Conservation (phyloP, 345 rosid species). For the Euphorbia tirucalli region DNA sequence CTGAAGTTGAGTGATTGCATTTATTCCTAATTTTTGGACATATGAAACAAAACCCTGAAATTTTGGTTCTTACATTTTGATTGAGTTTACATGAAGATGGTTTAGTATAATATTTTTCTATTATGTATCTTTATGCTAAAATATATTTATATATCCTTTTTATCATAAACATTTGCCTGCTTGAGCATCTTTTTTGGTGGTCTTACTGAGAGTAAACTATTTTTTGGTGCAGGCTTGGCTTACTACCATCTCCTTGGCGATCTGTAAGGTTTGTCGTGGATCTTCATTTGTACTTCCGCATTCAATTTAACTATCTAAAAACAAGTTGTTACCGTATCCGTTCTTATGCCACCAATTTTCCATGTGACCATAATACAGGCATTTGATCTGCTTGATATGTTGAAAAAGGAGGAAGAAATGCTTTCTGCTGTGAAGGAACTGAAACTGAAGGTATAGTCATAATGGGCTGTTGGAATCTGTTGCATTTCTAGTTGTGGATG, state of each 20-base stretch:
- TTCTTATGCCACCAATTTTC: slow-evolving; percentile 16
- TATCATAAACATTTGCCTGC: neutral
- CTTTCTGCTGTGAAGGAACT: slow-evolving; percentile 76
- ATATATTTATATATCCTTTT: neutral
- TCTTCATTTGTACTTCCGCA: slow-evolving; percentile 18
- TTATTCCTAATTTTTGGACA: neutral
- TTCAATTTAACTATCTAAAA: neutral
- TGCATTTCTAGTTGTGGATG: slow-evolving; percentile 11
- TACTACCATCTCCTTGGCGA: slow-evolving; percentile 57
- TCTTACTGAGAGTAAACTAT: neutral
- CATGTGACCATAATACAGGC: slow-evolving; percentile 45
- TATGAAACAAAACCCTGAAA: neutral
- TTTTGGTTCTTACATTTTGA: neutral
- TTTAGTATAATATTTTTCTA: neutral
- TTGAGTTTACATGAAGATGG: neutral
- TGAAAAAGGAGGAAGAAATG: slow-evolving; percentile 88
- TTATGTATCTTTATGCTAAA: neutral
- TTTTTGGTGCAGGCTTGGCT: slow-evolving; percentile 80
- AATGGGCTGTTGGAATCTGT: neutral
- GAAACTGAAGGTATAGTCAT: slow-evolving; percentile 44
- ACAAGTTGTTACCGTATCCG: neutral
- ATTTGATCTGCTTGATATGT: slow-evolving; percentile 76
- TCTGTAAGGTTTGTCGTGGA: slow-evolving; percentile 66
- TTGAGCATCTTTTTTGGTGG: neutral
- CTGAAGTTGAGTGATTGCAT: neutral